A percentile compares a stretch with the other conserved stretches of the same genome.
phyloP scores from a whole-genome alignment of 164 flowering plant species.

The Litsea cubeba region DNA sequence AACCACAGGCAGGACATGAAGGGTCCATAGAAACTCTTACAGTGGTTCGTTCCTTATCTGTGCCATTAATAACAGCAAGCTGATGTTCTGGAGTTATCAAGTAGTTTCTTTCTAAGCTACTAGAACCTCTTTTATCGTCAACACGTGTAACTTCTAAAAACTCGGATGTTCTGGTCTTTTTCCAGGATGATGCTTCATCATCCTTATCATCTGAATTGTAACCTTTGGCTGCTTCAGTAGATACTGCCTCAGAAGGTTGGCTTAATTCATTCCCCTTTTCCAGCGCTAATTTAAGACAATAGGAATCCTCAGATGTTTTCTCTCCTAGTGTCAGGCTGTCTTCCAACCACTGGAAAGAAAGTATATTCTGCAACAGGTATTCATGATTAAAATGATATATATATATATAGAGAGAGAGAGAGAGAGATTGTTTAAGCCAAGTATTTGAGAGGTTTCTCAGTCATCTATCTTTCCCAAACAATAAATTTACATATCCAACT shows the following conservation, averaged over 20 bases:
- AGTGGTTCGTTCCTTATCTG: slow-evolving; percentile 11
- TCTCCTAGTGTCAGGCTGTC: slow-evolving; percentile 73
- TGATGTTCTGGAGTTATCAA: slow-evolving; percentile 1
- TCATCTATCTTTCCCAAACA: too few species aligned
- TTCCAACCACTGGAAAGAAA: slow-evolving; percentile 86
- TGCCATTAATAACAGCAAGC: slow-evolving; percentile 1
- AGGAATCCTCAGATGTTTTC: slow-evolving; percentile 56
- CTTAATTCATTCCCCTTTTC: slow-evolving; percentile 13
- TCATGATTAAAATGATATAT: background rate
- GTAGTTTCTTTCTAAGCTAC: background rate
- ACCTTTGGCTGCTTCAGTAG: slow-evolving; percentile 11
- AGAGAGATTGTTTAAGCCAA: too few species aligned
- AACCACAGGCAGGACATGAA: slow-evolving; percentile 10
- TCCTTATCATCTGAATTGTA: slow-evolving; percentile 18
- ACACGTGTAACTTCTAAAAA: slow-evolving; percentile 14
- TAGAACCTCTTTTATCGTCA: slow-evolving; percentile 8
- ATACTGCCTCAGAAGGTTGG: slow-evolving; percentile 14
- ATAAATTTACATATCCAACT: too few species aligned
- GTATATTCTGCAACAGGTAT: slow-evolving; percentile 43
- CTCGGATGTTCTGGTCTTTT: slow-evolving; percentile 32
- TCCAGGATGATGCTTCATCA: slow-evolving; percentile 20
- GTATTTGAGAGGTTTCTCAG: too few species aligned
- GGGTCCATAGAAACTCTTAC: slow-evolving; percentile 19
- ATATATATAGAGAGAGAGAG: too few species aligned
- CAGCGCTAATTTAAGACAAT: slow-evolving; percentile 33